Evolutionary conservation across 2,329 filamentous ascomycete genomes (phyloP).

Genomic region (Cladobotryum protrusum): DNA sequence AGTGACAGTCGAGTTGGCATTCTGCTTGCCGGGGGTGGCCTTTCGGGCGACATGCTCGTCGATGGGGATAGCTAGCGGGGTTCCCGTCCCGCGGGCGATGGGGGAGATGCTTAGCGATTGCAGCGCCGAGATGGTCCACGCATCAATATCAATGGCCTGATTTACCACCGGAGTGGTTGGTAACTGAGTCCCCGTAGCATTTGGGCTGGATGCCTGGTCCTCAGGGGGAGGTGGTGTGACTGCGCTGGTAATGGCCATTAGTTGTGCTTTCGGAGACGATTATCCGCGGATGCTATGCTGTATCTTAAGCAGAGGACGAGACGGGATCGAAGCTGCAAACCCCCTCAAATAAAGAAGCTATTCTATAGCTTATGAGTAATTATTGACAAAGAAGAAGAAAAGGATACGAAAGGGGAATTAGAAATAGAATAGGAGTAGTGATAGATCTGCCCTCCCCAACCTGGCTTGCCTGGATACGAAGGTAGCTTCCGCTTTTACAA

Average conservation of each 20-base stretch:
- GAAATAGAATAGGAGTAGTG: no score
- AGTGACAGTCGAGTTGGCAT: slow-evolving; percentile 12
- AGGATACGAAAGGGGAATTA: no score
- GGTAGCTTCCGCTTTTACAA: background rate
- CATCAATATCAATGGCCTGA: slow-evolving; percentile 51
- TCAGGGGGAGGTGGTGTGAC: slow-evolving; percentile 43
- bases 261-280: background rate
- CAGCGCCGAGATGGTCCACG: slow-evolving; percentile 58
- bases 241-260: slow-evolving; percentile 48
- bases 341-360: background rate
- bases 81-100: slow-evolving; percentile 52
- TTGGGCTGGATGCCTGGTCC: slow-evolving; percentile 19
- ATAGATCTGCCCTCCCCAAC: no score
- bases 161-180: slow-evolving; percentile 18
- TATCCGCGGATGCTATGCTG: background rate
- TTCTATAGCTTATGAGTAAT: no score
- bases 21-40: slow-evolving; percentile 12
- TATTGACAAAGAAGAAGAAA: no score
- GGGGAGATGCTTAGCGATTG: slow-evolving; percentile 50
- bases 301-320: background rate
- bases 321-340: background rate
- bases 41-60: slow-evolving; percentile 42
- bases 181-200: slow-evolving; percentile 10
- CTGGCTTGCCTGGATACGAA: background rate
- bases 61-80: slow-evolving; percentile 67